Evolutionary conservation across 73 alveolate genomes (phyloP), one percentile per base, ranked within the genome.

Genomic region (Paramecium octaurelia): DNA sequence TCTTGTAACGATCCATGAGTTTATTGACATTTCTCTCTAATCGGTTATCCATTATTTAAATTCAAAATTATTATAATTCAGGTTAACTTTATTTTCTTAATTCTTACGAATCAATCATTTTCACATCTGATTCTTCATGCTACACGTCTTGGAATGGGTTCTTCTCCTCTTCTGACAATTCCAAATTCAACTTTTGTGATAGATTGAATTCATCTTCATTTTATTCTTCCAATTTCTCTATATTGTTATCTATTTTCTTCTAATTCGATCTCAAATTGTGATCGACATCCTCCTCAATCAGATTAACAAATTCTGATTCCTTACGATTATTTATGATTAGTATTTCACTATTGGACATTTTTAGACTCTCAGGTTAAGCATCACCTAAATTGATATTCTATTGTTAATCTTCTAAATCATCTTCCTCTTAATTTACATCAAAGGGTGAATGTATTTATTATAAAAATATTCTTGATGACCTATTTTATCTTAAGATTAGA

Each of bases 21-120:
- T 42, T 42, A 80, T 80, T 80, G 16, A 80, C 91, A 23, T 46
- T 42, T 80, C 76, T 48, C 38, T 80, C 91, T 80, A 80, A 24
- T 80, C 75, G 46, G 91, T 42, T 44, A 44, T 80, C 70, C 91
- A 80, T 80, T 80, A 64, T 64, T 64, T 64, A 64, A 75, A 75
- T 75, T 75, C 60, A 75, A 38, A 75, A 35, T 75, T 42, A 75
- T 75, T 38, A 35, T 75, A 75, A 42, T 9, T 75, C 88, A 38
- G 88, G 60, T 42, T 75, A 42, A 75, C 68, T 38, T 75, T 75
- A 38, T 42, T 75, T 35, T 42, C 60, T 75, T 75, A 75, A 42
- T 75, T 75, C 88, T 42, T 75, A 75, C 40, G 88, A 75, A 42
- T 75, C 60, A 34, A 75, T 42, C 88, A 75, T 75, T 75, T 75